Percentiles rank a stretch among this genome's conserved stretches.
phyloP scores from a whole-genome alignment of 2,329 filamentous ascomycete species.

The Aspergillus sp. region DNA sequence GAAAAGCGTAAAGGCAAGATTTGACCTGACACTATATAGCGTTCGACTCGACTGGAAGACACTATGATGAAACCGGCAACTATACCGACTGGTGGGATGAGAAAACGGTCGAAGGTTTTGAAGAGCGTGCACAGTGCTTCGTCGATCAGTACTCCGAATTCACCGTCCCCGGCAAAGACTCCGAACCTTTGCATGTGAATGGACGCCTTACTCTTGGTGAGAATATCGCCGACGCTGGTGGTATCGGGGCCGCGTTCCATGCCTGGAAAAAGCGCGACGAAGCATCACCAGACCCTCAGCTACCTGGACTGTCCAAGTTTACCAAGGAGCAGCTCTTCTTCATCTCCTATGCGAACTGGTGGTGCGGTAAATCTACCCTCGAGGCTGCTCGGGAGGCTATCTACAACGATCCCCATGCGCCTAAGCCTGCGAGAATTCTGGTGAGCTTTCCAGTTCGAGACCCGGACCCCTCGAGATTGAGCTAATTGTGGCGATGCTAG shows the following conservation, averaged over 20 bases:
- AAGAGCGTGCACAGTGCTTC: conserved; percentile 63
- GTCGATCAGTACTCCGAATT: conserved; percentile 66
- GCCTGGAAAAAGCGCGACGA: conserved; percentile 63
- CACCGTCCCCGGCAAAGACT: conserved; percentile 57
- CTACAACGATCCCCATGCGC: conserved; percentile 65
- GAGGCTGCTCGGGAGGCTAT: conserved; percentile 58
- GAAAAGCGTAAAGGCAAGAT: neutral
- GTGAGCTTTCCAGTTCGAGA: conserved; percentile 24
- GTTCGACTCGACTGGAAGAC: conserved; percentile 65
- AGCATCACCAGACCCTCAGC: conserved; percentile 50
- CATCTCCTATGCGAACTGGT: conserved; percentile 62
- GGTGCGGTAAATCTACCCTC: conserved; percentile 65
- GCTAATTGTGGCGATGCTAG: conserved; percentile 21
- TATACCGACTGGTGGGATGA: conserved; percentile 68
- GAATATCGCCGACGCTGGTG: conserved; percentile 71
- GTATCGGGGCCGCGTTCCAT: conserved; percentile 60
- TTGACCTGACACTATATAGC: conserved; percentile 34
- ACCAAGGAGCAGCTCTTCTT: conserved; percentile 70
- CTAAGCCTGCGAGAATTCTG: conserved; percentile 59
- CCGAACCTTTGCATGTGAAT: conserved; percentile 60
- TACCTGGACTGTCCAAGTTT: conserved; percentile 63
- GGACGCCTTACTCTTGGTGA: conserved; percentile 65
- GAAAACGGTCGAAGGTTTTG: conserved; percentile 57
- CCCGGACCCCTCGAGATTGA: conserved; percentile 9
- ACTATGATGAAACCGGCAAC: conserved; percentile 65